A percentile compares a stretch with the other conserved stretches of the same genome.
These are phyloP conservation scores for Bretschneidera sinensis DNA, from an alignment of 345 rosid species.

Conservation along the genomic window DNA sequence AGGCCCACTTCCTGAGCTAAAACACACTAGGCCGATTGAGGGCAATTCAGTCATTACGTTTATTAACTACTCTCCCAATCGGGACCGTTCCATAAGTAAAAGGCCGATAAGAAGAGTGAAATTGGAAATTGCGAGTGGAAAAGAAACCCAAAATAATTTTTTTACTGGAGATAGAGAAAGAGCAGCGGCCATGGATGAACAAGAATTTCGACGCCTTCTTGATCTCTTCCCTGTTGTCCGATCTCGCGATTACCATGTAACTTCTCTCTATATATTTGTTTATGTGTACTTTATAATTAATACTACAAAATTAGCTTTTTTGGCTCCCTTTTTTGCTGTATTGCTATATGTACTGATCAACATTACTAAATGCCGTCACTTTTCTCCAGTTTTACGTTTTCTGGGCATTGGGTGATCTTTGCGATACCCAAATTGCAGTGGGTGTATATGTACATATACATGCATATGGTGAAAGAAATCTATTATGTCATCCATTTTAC, in stretches of 20 bases:
- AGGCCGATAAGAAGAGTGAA: too few relatives aligned
- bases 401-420: not conserved
- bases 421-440: not conserved
- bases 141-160: not conserved
- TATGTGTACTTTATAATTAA: too few relatives aligned
- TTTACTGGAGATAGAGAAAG: not conserved
- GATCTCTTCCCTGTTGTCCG: slow-evolving; percentile 81
- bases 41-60: too few relatives aligned
- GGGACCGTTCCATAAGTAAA: too few relatives aligned
- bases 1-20: not conserved
- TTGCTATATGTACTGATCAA: slow-evolving; percentile 3
- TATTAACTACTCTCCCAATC: too few relatives aligned
- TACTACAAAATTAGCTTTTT: not conserved
- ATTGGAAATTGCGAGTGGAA: not conserved
- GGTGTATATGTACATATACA: too few relatives aligned
- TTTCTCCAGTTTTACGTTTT: not conserved
- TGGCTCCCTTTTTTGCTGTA: too few relatives aligned
- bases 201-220: slow-evolving; percentile 69
- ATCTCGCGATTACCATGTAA: slow-evolving; percentile 62
- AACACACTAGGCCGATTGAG: too few relatives aligned
- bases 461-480: too few relatives aligned
- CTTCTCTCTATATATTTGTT: not conserved
- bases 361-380: not conserved
- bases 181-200: slow-evolving; percentile 61
- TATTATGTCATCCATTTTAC: too few relatives aligned